phyloP scores from a whole-genome alignment of 2,329 filamentous ascomycete species.

The Aspergillus phoenicis region DNA sequence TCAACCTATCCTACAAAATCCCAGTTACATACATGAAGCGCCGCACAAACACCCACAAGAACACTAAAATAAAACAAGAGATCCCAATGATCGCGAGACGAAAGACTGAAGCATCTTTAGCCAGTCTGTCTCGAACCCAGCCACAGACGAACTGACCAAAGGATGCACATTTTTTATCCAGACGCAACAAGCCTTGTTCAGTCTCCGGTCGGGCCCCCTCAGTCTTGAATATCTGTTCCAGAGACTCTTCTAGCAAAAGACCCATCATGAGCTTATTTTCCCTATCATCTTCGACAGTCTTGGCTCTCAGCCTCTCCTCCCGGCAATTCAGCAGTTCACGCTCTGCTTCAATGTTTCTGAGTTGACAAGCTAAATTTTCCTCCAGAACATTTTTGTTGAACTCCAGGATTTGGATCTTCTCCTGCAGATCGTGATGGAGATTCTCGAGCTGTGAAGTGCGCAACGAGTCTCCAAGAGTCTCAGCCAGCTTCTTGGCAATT shows the following conservation, averaged over 20 bases:
- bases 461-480: neutral
- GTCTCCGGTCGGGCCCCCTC: neutral
- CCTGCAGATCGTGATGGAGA: constrained; percentile 7
- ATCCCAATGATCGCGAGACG: neutral
- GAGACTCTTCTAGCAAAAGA: neutral
- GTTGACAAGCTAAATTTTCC: neutral
- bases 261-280: constrained; percentile 2
- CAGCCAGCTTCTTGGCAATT: neutral
- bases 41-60: neutral
- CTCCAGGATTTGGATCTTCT: neutral
- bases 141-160: no score
- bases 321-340: neutral
- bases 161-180: no score
- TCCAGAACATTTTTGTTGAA: constrained; percentile 4
- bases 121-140: neutral
- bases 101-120: neutral
- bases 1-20: neutral
- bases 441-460: neutral
- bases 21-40: neutral
- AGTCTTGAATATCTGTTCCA: neutral
- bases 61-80: neutral
- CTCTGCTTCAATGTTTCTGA: neutral
- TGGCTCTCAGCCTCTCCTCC: neutral
- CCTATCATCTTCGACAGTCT: neutral
- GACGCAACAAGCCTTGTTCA: neutral